These are phyloP conservation scores for Trichoderma guizhouense DNA, from an alignment of 2,329 filamentous ascomycete species.

Conservation along the genomic window DNA sequence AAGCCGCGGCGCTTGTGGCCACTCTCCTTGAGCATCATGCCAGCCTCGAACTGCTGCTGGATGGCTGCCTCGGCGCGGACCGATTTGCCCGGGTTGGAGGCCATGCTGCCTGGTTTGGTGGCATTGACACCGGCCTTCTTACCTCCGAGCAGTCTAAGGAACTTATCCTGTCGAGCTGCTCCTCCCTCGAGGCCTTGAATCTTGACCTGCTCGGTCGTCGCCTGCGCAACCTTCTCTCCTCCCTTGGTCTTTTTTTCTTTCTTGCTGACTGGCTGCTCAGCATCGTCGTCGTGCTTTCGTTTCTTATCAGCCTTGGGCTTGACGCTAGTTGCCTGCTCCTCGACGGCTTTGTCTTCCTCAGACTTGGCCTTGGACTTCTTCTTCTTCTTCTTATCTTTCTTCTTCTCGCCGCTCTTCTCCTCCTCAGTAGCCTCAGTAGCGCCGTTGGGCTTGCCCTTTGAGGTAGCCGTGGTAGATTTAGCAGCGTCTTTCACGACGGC, in stretches of 20 bases:
- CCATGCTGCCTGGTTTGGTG: conserved; percentile 17
- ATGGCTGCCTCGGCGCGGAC: conserved; percentile 49
- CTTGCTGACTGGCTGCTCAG: conserved; percentile 21
- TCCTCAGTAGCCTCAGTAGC: background rate
- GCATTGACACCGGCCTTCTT: conserved; percentile 41
- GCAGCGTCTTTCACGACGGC: background rate
- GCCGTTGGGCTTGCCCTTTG: too few relatives aligned
- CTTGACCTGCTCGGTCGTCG: conserved; percentile 47
- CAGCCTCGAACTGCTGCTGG: conserved; percentile 54
- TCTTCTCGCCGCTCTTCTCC: background rate
- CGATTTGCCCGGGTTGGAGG: conserved; percentile 33
- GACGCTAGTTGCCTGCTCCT: background rate
- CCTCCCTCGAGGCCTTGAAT: conserved; percentile 51
- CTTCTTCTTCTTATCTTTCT: conserved; percentile 4
- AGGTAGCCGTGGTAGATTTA: background rate
- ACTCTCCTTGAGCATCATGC: conserved; percentile 55
- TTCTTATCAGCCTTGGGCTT: conserved; percentile 19
- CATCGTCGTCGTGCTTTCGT: conserved; percentile 16
- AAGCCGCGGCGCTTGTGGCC: conserved; percentile 50
- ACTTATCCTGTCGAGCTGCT: conserved; percentile 51
- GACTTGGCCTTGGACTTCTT: conserved; percentile 5
- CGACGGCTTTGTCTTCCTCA: background rate
- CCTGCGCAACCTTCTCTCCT: conserved; percentile 26
- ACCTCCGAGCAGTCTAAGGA: conserved; percentile 53
- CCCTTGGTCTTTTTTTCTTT: conserved; percentile 25